phyloP scores from a whole-genome alignment of 1,139 yeast genomes.

The Geotrichum phurueaensis region DNA sequence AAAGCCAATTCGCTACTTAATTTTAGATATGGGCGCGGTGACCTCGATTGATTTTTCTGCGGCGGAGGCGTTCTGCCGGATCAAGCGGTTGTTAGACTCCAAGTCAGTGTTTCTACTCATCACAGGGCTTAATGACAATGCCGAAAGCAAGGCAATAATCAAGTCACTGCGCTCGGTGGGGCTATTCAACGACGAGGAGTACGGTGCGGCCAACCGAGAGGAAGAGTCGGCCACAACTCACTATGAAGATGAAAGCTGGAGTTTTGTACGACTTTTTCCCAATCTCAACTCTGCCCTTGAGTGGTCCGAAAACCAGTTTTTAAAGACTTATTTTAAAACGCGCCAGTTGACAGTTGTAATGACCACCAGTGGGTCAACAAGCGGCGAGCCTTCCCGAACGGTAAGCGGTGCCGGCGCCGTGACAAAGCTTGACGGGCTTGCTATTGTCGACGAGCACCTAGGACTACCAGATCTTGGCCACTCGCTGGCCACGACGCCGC shows the following conservation, averaged over 20 bases:
- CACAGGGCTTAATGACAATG: conserved; percentile 68
- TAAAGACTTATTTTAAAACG: conserved; percentile 50
- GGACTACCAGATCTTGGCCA: background rate
- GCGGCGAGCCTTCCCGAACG: conserved; percentile 28
- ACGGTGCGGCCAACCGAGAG: conserved; percentile 10
- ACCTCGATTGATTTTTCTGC: conserved; percentile 87
- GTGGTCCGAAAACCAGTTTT: conserved; percentile 92
- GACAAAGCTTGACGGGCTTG: conserved; percentile 54
- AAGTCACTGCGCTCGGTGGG: conserved; percentile 66
- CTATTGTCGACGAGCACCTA: conserved; percentile 30
- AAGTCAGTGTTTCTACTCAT: conserved; percentile 67
- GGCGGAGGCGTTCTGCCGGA: conserved; percentile 89
- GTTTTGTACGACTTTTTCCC: conserved; percentile 53
- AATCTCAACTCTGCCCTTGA: conserved; percentile 83
- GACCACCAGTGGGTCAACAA: conserved; percentile 28
- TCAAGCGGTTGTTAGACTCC: conserved; percentile 68
- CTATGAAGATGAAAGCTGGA: conserved; percentile 14
- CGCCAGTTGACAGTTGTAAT: background rate
- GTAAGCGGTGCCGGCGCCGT: conserved; percentile 44
- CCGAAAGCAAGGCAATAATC: conserved; percentile 38
- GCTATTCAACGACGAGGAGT: conserved; percentile 43
- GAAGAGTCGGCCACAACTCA: background rate
- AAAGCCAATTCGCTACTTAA: conserved; percentile 67
- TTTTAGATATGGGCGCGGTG: conserved; percentile 80
- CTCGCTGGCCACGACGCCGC: conserved; percentile 47